Evolutionary conservation across 1,284 basidiomycete species (phyloP), one percentile per base, ranked within the genome.

Genomic region (Pholiota adiposa): DNA sequence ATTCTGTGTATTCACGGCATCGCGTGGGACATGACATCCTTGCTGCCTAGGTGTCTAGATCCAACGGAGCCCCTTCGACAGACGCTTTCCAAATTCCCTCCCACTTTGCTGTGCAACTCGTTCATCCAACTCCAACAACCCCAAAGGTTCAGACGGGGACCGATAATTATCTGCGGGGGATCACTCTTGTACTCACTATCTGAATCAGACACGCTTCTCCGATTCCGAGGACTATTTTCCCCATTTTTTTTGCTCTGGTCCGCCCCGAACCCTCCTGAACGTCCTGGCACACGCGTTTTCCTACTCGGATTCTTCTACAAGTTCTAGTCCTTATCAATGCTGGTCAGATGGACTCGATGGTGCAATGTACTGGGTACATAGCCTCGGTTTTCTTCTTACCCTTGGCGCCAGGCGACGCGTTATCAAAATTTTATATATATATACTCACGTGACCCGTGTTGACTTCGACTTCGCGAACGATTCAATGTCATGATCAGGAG

Each of bases 181-280:
- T 25, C 43, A 27, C 23, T 46, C 5, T 38, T n/a, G 4, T 7
- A 4, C 8, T 4, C 36, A 38, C 3, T 18, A 8, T 3, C 4
- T 19, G 11, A 21, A n/a, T n/a, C n/a, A n/a, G n/a, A n/a, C n/a
- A 6, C 21, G 44, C 11, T 12, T 46, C 21, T 46, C 44, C 23
- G 8, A 44, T n/a, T 34, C 46, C 54, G 6, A 44, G 23, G 21
- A 43, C 34, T 33, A 51, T 38, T 12, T 58, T 21, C 25, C 44
- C n/a, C 34, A 23, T 31, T 25, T n/a, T n/a, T n/a, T 21, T 46
- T 46, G 50, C 23, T 50, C 9, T 33, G 56, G n/a, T 68, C 95
- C 94, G 96, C 98, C 73, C 97, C 97, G 16, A 93, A 89, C 19
- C 44, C 12, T 23, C 44, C 18, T 16, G 14, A 23, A 46, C 4